Conservation (phyloP, 2,329 filamentous ascomycete genomes). For the Fusarium virguliforme region DNA sequence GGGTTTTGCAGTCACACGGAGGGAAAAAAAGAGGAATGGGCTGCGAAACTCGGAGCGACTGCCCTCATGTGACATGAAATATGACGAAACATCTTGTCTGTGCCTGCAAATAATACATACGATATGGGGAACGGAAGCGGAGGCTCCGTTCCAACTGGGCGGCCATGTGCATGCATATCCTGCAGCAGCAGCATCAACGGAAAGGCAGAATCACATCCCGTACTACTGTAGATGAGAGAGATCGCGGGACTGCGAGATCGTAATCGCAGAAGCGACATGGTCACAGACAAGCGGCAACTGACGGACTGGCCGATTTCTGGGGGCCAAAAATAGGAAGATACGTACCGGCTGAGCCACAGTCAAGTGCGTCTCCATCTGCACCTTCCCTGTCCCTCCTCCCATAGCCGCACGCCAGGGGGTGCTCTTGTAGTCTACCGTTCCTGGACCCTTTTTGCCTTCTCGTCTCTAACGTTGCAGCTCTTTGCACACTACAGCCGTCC, state of each 20-base stretch:
- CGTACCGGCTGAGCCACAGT: conserved; percentile 43
- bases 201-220: conserved; percentile 39
- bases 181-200: conserved; percentile 29
- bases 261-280: conserved; percentile 4
- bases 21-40: conserved; percentile 7
- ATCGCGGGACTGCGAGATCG: conserved; percentile 27
- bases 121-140: conserved; percentile 25
- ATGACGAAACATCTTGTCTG: conserved; percentile 21
- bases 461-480: conserved; percentile 35
- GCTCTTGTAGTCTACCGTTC: conserved; percentile 17
- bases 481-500: conserved; percentile 37
- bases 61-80: conserved; percentile 44
- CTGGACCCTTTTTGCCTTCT: conserved; percentile 32
- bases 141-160: conserved; percentile 31
- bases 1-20: conserved; percentile 43
- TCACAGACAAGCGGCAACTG: conserved; percentile 22
- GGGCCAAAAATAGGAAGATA: conserved; percentile 50
- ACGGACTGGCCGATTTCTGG: conserved; percentile 41
- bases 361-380: conserved; percentile 21
- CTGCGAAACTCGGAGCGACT: conserved; percentile 27
- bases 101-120: conserved; percentile 18
- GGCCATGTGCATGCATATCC: conserved; percentile 35
- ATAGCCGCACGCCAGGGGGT: conserved; percentile 34
- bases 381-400: neutral
- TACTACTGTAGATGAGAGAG: conserved; percentile 16